Base-by-base conservation (phyloP, 371 early-diverging fungal species). In the Rhizopus sp. region DNA sequence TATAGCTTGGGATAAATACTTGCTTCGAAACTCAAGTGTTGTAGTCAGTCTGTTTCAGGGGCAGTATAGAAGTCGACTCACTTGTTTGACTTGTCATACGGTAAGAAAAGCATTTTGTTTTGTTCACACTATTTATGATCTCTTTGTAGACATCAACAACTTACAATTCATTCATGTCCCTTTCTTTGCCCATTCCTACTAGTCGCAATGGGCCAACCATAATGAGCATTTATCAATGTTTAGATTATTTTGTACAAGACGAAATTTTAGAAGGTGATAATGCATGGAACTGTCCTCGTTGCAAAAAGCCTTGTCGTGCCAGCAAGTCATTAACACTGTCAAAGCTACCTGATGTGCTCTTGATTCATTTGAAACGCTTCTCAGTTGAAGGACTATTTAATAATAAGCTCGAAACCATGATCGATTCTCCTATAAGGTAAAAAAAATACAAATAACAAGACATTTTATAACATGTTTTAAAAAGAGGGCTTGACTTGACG, bases 301-400 rank as follows among this genome's bases (percentile, higher is more conserved):
- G 98, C 71, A 89, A 90, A 66, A 69, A 72, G 9, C 72, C 72
- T 9, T 82, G 96, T n/a, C 72, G 79, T 16, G 84, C 96, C 0
- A 84, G 77, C 29, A 98, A 98, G 65, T 73, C 77, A 10, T 57
- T 96, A 51, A 82, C 87, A 8, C 73, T 98, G 4, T 85, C 93
- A 3, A 78, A 86, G 34, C 72, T 97, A 16, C 98, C 98, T 0
- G 82, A 88, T 53, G 88, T 98, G 8, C 66, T 98, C 15, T 62
- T 97, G 37, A 85, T 98, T 41, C 95, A 97, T 56, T 61, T 98
- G 63, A 97, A 97, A 68, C 85, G 98, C 15, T 98, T 97, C 59
- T 92, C 89, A 15, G 92, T 78, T 55, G 84, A 93, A 51, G 98
- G 98, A 0, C 94, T 91, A 6, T 97, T 97, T 68, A 84, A 90